Conservation (phyloP, 2,329 filamentous ascomycete genomes). For the Colletotrichum eleusines region DNA sequence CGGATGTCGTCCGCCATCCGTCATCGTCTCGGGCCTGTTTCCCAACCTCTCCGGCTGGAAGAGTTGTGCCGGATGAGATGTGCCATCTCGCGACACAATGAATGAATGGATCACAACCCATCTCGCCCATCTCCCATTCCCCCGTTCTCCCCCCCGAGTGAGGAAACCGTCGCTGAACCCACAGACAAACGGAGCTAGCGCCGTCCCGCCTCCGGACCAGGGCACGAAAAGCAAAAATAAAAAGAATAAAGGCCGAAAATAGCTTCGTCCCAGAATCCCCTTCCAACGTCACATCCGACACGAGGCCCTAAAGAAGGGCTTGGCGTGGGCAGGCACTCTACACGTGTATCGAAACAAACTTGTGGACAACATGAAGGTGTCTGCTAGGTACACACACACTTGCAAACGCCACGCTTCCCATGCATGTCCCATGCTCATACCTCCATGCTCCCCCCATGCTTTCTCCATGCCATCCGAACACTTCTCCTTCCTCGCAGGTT, state of each 20-base stretch:
- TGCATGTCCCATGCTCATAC: neutral
- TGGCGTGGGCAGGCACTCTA: neutral
- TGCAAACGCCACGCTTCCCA: neutral
- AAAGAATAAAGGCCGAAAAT: neutral
- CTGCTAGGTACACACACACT: neutral
- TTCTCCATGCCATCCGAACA: constrained; percentile 12
- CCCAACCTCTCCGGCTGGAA: neutral
- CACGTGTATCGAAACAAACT: constrained; percentile 1
- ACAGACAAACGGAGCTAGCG: too few relatives aligned
- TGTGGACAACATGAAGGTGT: neutral
- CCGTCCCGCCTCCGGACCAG: neutral
- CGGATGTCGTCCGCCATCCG: neutral
- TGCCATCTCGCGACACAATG: neutral
- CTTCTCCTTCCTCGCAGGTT: neutral
- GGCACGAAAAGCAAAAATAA: neutral
- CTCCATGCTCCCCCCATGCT: neutral
- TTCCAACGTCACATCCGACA: constrained; percentile 5
- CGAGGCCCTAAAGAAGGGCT: neutral
- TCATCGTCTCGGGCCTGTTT: neutral
- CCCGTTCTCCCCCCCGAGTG: neutral
- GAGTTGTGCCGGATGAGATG: neutral
- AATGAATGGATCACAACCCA: neutral
- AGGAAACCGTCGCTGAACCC: neutral
- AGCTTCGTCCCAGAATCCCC: neutral
- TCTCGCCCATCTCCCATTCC: neutral